Evolutionary conservation across 2,329 filamentous ascomycete genomes (phyloP).

Genomic region (Rutstroemia sp.): DNA sequence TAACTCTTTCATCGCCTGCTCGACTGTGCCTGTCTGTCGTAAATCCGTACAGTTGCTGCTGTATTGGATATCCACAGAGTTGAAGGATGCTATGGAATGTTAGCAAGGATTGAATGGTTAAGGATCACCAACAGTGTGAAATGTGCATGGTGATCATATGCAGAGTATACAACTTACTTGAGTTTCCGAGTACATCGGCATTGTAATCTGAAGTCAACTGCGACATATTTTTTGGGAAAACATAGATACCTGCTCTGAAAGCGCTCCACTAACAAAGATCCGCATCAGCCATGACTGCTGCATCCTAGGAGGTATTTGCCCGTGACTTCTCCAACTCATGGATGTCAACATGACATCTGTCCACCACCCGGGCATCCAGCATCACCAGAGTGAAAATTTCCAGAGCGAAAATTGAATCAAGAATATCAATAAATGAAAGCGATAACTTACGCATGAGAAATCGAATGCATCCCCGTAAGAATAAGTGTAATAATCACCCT

Average conservation of each 20-base stretch:
- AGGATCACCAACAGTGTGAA: too few relatives aligned
- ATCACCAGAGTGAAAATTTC: too few relatives aligned
- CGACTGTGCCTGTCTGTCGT: not conserved
- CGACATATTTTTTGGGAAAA: conserved; percentile 5
- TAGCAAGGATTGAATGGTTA: not conserved
- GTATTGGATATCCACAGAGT: conserved; percentile 10
- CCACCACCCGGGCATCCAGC: too few relatives aligned
- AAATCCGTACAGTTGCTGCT: conserved; percentile 9
- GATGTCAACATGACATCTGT: too few relatives aligned
- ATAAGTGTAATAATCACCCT: too few relatives aligned
- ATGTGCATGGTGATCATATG: not conserved
- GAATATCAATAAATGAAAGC: not conserved
- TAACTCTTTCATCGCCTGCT: not conserved
- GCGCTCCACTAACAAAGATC: conserved; percentile 12
- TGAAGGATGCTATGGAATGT: conserved; percentile 9
- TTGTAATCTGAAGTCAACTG: conserved; percentile 1
- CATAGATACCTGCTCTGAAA: conserved; percentile 13
- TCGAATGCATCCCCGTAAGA: not conserved
- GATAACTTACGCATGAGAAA: conserved; percentile 1
- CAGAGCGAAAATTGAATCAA: too few relatives aligned
- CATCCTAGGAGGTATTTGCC: too few relatives aligned
- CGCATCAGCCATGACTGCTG: too few relatives aligned
- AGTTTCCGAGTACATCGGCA: conserved; percentile 2
- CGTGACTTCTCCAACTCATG: too few relatives aligned
- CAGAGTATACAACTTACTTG: not conserved